Evolutionary conservation across 306 rosid genomes (phyloP), one percentile per base, ranked within the genome.

Genomic region (Quercus rubra): DNA sequence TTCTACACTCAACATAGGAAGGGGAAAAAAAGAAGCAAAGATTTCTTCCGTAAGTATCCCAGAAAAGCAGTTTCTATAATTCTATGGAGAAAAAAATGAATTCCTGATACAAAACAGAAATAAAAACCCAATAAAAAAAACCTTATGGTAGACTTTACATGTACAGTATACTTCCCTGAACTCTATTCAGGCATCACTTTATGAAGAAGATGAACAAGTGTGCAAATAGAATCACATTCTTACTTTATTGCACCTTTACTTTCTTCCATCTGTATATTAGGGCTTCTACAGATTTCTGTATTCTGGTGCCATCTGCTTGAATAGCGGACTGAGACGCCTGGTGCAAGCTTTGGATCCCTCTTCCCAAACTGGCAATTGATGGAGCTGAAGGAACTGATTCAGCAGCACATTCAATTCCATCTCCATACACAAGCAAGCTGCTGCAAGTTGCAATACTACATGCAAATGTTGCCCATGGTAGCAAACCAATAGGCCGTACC

Each of bases 381-480:
- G 91, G 94, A 62, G 98, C 97, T 11, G 90, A 82, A 79, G 93
- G 94, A 67, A 74, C 46, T 68, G 90, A 84, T 77, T 87, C 90
- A 25, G 83, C 90, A 62, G 82, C 90, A 70, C 90, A 90, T 87
- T 93, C 94, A 70, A 93, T 88, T 76, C 94, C 92, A 88, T 93
- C 97, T 72, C 97, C 97, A 51, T 56, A 89, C 8, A 73, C 55
- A 55, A 91, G 86, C 87, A 93, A 74, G 70, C 94, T 88, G 0
- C 93, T 74, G 85, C 98, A 93, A 55, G 93, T 86, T 70, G 88
- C 91, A 41, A 88, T 55, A 73, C 98, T 91, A 18, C 93, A 84
- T 52, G 79, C 94, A 55, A 93, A 91, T 71, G 98, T 90, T 30
- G 92, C 92, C 93, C 89, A 91, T 1, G 97, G 97, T 61, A 88